Evolutionary conservation across 2,329 filamentous ascomycete genomes (phyloP).

Genomic region (Herpotrichia juniperi): DNA sequence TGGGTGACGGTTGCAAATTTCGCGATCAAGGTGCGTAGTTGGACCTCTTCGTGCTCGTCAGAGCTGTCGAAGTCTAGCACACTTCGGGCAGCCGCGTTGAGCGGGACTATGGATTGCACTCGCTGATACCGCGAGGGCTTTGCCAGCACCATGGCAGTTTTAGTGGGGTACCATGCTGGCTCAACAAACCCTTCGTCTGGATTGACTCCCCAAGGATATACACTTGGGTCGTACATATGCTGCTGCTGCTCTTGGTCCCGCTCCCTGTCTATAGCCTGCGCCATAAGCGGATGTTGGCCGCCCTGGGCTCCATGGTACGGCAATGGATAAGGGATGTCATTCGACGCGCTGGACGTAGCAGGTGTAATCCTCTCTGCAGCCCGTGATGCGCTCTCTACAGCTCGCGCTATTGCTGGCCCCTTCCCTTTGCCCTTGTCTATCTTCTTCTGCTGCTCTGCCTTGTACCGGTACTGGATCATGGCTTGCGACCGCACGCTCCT

Average conservation of each 20-base stretch:
- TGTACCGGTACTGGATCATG: constrained; percentile 38
- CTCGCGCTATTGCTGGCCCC: background rate
- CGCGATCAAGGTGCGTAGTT: constrained; percentile 18
- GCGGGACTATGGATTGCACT: constrained; percentile 1
- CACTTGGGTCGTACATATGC: constrained; percentile 8
- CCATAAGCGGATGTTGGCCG: background rate
- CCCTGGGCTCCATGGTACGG: too few relatives aligned
- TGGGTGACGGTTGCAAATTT: constrained; percentile 14
- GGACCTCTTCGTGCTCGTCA: constrained; percentile 21
- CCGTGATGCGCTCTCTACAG: background rate
- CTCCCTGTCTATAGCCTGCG: background rate
- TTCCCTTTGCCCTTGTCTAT: constrained; percentile 3
- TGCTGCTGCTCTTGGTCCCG: constrained; percentile 4
- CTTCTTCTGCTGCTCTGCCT: constrained; percentile 18
- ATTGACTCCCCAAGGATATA: constrained; percentile 3
- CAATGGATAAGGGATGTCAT: constrained; percentile 1
- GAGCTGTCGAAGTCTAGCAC: constrained; percentile 24
- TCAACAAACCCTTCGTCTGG: constrained; percentile 4
- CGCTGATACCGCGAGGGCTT: constrained; percentile 9
- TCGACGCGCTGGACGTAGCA: background rate
- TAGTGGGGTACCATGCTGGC: background rate
- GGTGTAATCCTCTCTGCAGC: constrained; percentile 10
- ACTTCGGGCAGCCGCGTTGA: constrained; percentile 4
- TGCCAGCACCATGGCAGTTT: background rate
- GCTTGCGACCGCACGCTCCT: constrained; percentile 40